Conservation (phyloP, 1,139 yeast genomes). For the Suhomyces choctaworum region DNA sequence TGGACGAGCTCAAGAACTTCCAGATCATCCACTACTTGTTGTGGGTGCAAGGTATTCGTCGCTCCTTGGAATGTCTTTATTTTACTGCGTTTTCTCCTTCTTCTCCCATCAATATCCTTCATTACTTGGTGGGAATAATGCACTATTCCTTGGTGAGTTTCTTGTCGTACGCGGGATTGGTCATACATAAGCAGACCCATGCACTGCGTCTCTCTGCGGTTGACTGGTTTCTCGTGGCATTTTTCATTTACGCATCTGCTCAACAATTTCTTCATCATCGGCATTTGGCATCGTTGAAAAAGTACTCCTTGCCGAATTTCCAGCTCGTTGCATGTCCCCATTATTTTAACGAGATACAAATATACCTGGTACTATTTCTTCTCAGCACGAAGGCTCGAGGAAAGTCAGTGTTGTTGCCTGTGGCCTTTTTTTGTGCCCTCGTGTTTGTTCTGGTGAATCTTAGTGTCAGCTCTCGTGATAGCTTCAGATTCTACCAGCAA, state of each 20-base stretch:
- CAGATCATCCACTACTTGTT: constrained; percentile 20
- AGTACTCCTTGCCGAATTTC: constrained; percentile 70
- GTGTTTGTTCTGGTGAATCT: constrained; percentile 68
- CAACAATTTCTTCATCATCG: constrained; percentile 63
- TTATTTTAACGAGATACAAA: constrained; percentile 70
- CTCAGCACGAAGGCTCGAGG: constrained; percentile 11
- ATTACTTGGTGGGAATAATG: constrained; percentile 70
- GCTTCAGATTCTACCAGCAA: constrained; percentile 51
- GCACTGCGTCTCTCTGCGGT: constrained; percentile 48
- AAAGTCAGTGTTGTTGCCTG: constrained; percentile 14
- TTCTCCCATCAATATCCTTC: constrained; percentile 71
- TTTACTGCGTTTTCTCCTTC: constrained; percentile 48
- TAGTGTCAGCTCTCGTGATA: constrained; percentile 60
- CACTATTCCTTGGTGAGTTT: constrained; percentile 51
- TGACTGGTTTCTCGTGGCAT: constrained; percentile 16
- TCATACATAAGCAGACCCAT: neutral
- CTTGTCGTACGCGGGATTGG: constrained; percentile 1
- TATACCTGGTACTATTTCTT: constrained; percentile 48
- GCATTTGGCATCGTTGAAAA: constrained; percentile 58
- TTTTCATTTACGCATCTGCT: constrained; percentile 47
- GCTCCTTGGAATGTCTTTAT: constrained; percentile 59
- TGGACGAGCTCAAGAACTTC: constrained; percentile 2
- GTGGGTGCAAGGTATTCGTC: constrained; percentile 60
- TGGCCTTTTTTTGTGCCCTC: constrained; percentile 26
- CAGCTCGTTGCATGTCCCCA: constrained; percentile 68